phyloP scores from a whole-genome alignment of 768 basidiomycete species.

The Suillus ampliporus region DNA sequence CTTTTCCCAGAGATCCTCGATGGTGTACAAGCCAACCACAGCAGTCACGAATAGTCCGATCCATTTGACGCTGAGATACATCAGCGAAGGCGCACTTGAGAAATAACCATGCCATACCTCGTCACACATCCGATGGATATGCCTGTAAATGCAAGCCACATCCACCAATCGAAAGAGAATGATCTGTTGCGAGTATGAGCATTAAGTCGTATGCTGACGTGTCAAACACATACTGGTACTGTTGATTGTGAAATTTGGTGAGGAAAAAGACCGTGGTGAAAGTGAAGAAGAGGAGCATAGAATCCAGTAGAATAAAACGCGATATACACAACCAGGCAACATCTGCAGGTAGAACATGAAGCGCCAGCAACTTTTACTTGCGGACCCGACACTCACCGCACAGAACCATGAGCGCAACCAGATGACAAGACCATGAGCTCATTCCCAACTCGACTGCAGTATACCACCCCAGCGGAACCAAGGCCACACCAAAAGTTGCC shows the following conservation, averaged over 20 bases:
- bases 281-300: conserved; percentile 99
- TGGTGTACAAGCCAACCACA: conserved; percentile 92
- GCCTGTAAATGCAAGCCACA: conserved; percentile 94
- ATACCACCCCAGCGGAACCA: conserved; percentile 98
- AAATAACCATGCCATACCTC: conserved; percentile 53
- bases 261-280: conserved; percentile 95
- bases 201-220: neutral
- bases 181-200: conserved; percentile 54
- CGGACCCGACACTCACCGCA: conserved; percentile 60
- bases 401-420: conserved; percentile 93
- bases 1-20: conserved; percentile 98
- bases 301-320: conserved; percentile 95
- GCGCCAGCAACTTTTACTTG: neutral
- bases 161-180: conserved; percentile 97
- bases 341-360: conserved; percentile 55
- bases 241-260: conserved; percentile 96
- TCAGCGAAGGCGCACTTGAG: neutral
- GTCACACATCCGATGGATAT: conserved; percentile 94
- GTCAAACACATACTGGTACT: conserved; percentile 73
- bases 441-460: conserved; percentile 94
- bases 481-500: conserved; percentile 90
- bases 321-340: conserved; percentile 97
- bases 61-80: conserved; percentile 81
- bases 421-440: conserved; percentile 87
- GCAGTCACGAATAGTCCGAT: conserved; percentile 95